Evolutionary conservation across 2,329 filamentous ascomycete genomes (phyloP).

Genomic region (Tolypocladium ovalisporum): DNA sequence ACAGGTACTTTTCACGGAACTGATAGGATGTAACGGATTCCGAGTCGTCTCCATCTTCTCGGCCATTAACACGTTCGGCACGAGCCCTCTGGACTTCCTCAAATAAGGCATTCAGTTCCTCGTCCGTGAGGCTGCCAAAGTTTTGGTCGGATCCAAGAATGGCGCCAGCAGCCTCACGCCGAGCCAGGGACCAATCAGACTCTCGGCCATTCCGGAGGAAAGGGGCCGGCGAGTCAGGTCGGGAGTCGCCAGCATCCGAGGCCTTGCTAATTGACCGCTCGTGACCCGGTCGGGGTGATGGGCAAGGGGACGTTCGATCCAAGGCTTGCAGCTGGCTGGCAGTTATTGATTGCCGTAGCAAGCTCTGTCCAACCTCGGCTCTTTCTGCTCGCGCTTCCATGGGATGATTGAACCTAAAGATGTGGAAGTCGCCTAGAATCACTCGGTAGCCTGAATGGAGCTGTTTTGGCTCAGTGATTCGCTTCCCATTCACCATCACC

Average conservation of each 20-base stretch:
- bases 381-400: conserved; percentile 90
- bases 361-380: conserved; percentile 67
- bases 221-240: conserved; percentile 70
- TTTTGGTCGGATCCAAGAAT: conserved; percentile 87
- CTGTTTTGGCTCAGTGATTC: conserved; percentile 74
- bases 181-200: conserved; percentile 89
- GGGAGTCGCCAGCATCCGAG: conserved; percentile 68
- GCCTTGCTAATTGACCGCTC: conserved; percentile 72
- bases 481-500: conserved; percentile 94
- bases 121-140: conserved; percentile 79
- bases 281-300: conserved; percentile 46
- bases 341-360: conserved; percentile 73
- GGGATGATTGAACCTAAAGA: conserved; percentile 96
- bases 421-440: conserved; percentile 96
- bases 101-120: conserved; percentile 86
- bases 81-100: conserved; percentile 87
- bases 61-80: conserved; percentile 58
- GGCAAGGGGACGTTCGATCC: conserved; percentile 48
- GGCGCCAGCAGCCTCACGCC: conserved; percentile 84
- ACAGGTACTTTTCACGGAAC: conserved; percentile 88
- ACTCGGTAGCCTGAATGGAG: conserved; percentile 88
- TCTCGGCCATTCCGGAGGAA: conserved; percentile 57
- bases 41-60: conserved; percentile 78
- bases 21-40: conserved; percentile 86
- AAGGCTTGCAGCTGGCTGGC: conserved; percentile 50